Evolutionary conservation across 352 stramenopile genomes (phyloP).

Genomic region (Phytophthora boehmeriae): DNA sequence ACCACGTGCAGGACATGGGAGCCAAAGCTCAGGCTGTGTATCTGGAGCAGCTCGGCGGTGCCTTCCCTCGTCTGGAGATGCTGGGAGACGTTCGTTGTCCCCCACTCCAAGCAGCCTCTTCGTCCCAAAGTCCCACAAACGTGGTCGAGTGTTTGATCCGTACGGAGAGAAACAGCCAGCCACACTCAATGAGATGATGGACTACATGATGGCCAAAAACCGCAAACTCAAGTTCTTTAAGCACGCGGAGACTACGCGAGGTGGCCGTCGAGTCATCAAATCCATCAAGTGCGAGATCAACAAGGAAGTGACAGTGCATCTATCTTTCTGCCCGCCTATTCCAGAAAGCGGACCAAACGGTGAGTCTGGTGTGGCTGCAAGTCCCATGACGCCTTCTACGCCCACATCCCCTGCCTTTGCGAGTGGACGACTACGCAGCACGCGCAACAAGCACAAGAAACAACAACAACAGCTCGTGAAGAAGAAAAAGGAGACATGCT

Average conservation of each 20-base stretch:
- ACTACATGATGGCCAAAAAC: slow-evolving; percentile 90
- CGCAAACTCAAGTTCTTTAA: slow-evolving; percentile 91
- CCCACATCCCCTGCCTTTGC: slow-evolving; percentile 81
- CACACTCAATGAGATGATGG: slow-evolving; percentile 90
- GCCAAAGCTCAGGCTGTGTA: slow-evolving; percentile 83
- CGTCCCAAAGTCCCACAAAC: slow-evolving; percentile 84
- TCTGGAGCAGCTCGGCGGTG: slow-evolving; percentile 67
- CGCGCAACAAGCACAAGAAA: slow-evolving; percentile 87
- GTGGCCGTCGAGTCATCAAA: slow-evolving; percentile 86
- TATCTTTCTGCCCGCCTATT: slow-evolving; percentile 82
- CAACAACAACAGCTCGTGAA: slow-evolving; percentile 83
- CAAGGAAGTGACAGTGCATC: slow-evolving; percentile 84
- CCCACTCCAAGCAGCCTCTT: slow-evolving; percentile 73
- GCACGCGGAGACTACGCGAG: slow-evolving; percentile 83
- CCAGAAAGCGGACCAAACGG: slow-evolving; percentile 83
- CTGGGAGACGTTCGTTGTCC: slow-evolving; percentile 80
- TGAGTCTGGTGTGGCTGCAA: slow-evolving; percentile 79
- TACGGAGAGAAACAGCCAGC: slow-evolving; percentile 85
- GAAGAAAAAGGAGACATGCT: slow-evolving; percentile 89
- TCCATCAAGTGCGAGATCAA: slow-evolving; percentile 88
- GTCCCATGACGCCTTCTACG: slow-evolving; percentile 87
- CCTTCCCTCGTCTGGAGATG: slow-evolving; percentile 86
- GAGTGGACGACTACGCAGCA: slow-evolving; percentile 68
- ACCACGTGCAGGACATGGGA: slow-evolving; percentile 88
- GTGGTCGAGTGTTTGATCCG: slow-evolving; percentile 79